Evolutionary conservation across 2,329 filamentous ascomycete species (phyloP).

Genomic region (Blumeria hordei): DNA sequence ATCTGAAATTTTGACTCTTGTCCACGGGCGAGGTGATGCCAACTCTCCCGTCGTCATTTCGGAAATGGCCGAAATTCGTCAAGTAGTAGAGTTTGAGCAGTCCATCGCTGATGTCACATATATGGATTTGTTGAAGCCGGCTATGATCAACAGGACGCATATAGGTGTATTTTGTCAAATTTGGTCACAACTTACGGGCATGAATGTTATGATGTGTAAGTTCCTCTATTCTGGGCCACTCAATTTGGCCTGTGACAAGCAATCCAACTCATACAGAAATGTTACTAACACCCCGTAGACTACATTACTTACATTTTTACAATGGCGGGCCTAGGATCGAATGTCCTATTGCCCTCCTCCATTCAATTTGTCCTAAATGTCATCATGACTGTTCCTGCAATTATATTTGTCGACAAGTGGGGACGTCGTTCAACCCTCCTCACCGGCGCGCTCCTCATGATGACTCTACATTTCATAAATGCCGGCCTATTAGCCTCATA

Average conservation of each 20-base stretch:
- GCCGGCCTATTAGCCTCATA: slow-evolving; percentile 22
- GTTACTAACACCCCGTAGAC: slow-evolving; percentile 32
- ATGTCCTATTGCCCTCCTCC: slow-evolving; percentile 37
- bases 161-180: slow-evolving; percentile 52
- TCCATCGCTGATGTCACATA: slow-evolving; percentile 45
- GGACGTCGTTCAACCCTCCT: slow-evolving; percentile 46
- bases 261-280: not conserved
- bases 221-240: slow-evolving; percentile 16
- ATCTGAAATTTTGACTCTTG: slow-evolving; percentile 28
- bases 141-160: slow-evolving; percentile 50
- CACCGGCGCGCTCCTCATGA: slow-evolving; percentile 22
- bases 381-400: slow-evolving; percentile 49
- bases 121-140: slow-evolving; percentile 44
- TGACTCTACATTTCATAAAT: slow-evolving; percentile 21
- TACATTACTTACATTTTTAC: slow-evolving; percentile 33
- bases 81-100: slow-evolving; percentile 55
- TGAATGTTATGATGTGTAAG: slow-evolving; percentile 56
- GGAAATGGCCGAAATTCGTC: slow-evolving; percentile 49
- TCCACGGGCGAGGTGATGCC: slow-evolving; percentile 41
- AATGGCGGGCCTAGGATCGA: slow-evolving; percentile 42
- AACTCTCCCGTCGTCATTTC: slow-evolving; percentile 38
- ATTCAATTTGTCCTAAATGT: slow-evolving; percentile 67
- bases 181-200: slow-evolving; percentile 53
- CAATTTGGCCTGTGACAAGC: not conserved
- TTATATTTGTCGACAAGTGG: slow-evolving; percentile 52